phyloP scores from a whole-genome alignment of 2,329 filamentous ascomycete genomes.

The Cladosporium sp. region DNA sequence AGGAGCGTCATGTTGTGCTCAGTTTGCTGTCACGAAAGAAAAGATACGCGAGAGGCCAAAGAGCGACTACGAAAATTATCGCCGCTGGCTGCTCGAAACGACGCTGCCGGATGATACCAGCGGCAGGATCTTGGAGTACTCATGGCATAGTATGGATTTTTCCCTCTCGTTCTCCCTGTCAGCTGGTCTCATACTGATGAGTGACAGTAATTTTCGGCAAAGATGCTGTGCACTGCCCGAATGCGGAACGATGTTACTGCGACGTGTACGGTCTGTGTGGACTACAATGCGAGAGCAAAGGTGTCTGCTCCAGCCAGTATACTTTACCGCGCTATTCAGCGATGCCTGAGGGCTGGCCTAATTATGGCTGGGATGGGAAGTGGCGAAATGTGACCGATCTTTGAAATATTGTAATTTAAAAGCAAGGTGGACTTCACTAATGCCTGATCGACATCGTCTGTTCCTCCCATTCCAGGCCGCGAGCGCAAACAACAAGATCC shows the following conservation, averaged over 20 bases:
- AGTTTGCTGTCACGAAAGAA: constrained; percentile 54
- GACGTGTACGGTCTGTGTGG: constrained; percentile 64
- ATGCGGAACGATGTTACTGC: constrained; percentile 64
- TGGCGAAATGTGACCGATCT: constrained; percentile 16
- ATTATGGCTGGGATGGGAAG: constrained; percentile 53
- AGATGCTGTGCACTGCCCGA: constrained; percentile 50
- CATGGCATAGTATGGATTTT: constrained; percentile 54
- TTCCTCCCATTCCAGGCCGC: not conserved
- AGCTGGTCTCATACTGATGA: not conserved
- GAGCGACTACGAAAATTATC: constrained; percentile 51
- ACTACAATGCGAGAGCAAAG: constrained; percentile 42
- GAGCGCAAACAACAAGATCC: not conserved
- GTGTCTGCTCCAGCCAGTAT: constrained; percentile 59
- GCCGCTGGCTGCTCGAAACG: constrained; percentile 52
- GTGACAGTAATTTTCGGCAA: constrained; percentile 5
- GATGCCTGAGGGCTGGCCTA: constrained; percentile 64
- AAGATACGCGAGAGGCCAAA: constrained; percentile 48
- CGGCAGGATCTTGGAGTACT: constrained; percentile 58
- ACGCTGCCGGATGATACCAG: constrained; percentile 50
- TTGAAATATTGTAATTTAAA: not conserved
- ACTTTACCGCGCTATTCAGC: constrained; percentile 58
- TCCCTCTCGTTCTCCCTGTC: not conserved
- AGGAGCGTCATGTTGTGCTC: constrained; percentile 56
- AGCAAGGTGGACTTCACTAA: not conserved
- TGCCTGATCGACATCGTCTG: not conserved